Evolutionary conservation across 2,329 filamentous ascomycete species (phyloP).

Genomic region (Corynespora cassiicola): DNA sequence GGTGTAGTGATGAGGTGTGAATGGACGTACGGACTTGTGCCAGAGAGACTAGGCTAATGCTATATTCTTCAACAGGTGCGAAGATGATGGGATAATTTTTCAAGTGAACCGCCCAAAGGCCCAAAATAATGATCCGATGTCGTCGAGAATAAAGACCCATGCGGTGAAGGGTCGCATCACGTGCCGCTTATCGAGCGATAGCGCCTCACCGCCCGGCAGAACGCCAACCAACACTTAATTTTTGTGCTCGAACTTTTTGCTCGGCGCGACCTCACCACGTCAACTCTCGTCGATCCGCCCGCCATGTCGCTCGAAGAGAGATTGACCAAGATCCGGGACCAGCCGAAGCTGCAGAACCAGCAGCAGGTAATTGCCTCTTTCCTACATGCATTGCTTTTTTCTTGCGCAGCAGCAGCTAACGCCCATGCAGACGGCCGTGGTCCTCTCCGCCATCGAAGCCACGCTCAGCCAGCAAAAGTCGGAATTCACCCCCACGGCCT

Average conservation of each 20-base stretch:
- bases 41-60: too few species aligned
- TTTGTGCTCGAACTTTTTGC: conserved; percentile 26
- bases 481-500: conserved; percentile 83
- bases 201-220: conserved; percentile 7
- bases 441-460: conserved; percentile 90
- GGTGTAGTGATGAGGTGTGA: too few species aligned
- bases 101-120: too few species aligned
- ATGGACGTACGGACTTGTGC: too few species aligned
- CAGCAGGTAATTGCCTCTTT: conserved; percentile 71
- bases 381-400: background rate
- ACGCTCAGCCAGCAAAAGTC: conserved; percentile 89
- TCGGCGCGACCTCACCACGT: conserved; percentile 11
- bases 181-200: conserved; percentile 20
- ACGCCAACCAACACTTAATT: conserved; percentile 21
- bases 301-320: conserved; percentile 78
- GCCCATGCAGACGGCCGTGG: conserved; percentile 75
- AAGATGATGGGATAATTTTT: too few species aligned
- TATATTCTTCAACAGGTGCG: too few species aligned
- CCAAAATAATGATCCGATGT: too few species aligned
- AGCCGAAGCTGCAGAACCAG: conserved; percentile 93
- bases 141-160: too few species aligned
- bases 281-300: conserved; percentile 24
- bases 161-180: too few species aligned
- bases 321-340: conserved; percentile 91
- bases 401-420: too few species aligned